Percentiles rank a stretch among this genome's conserved stretches.
phyloP scores from a whole-genome alignment of 2,329 filamentous ascomycete genomes.

The Didymellaceae sp. region DNA sequence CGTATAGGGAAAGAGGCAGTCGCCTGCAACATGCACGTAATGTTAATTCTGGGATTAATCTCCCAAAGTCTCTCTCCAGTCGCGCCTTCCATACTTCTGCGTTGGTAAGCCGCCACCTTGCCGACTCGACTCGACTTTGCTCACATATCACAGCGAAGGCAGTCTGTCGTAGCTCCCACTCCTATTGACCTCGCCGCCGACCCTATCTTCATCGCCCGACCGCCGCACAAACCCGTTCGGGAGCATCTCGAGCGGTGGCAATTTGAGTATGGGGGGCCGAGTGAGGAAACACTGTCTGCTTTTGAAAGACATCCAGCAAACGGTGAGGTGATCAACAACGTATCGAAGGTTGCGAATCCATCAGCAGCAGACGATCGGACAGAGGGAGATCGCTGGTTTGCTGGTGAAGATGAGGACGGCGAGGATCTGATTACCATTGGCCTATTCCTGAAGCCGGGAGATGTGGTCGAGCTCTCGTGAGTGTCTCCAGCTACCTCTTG shows the following conservation, averaged over 20 bases:
- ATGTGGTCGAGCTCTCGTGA: constrained; percentile 57
- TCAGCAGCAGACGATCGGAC: constrained; percentile 35
- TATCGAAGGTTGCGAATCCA: constrained; percentile 30
- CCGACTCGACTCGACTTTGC: not conserved
- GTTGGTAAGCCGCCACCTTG: constrained; percentile 19
- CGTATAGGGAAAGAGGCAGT: not conserved
- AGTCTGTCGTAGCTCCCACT: constrained; percentile 11
- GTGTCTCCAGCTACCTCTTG: not conserved
- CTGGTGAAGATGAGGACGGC: constrained; percentile 33
- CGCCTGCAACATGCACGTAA: not conserved
- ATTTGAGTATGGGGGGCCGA: constrained; percentile 45
- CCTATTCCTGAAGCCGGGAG: constrained; percentile 52
- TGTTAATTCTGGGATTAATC: constrained; percentile 3
- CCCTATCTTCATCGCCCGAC: constrained; percentile 22
- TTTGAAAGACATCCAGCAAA: constrained; percentile 40
- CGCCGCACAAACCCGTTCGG: constrained; percentile 30
- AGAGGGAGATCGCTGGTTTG: constrained; percentile 27
- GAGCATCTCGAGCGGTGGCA: constrained; percentile 53
- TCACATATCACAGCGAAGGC: constrained; percentile 27
- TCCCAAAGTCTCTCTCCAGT: constrained; percentile 12
- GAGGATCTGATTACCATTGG: constrained; percentile 45
- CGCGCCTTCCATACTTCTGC: constrained; percentile 33
- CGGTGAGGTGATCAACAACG: constrained; percentile 32
- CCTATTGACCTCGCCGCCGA: constrained; percentile 12
- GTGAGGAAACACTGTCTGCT: constrained; percentile 36